These are phyloP conservation scores for Elymus sibiricus DNA, from an alignment of 176 grass and related monocot genomes.

Conservation along the genomic window DNA sequence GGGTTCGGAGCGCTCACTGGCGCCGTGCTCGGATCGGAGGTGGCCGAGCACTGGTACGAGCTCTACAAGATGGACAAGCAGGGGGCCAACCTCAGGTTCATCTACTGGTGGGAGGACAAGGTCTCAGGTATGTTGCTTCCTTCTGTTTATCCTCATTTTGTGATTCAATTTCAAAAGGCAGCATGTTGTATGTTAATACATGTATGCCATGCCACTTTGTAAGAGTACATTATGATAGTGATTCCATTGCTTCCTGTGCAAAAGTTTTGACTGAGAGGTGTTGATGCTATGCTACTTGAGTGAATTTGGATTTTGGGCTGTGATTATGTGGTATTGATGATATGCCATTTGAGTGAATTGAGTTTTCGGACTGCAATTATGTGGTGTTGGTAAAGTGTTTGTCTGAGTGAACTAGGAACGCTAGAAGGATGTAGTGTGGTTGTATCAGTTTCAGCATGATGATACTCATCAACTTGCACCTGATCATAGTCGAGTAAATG, in stretches of 20 bases:
- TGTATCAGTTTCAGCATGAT: background rate
- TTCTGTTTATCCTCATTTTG: background rate
- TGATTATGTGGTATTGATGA: background rate
- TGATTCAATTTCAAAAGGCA: background rate
- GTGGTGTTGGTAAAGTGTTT: background rate
- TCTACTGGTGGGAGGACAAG: slow-evolving; percentile 99
- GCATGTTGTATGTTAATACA: background rate
- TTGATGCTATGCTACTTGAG: background rate
- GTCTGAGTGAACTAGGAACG: background rate
- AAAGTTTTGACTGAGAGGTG: background rate
- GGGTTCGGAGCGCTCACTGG: slow-evolving; percentile 80
- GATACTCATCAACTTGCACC: background rate
- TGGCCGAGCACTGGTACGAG: slow-evolving; percentile 89
- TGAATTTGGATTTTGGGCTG: background rate
- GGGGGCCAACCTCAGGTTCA: slow-evolving; percentile 83
- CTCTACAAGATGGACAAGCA: slow-evolving; percentile 95
- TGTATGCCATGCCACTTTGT: background rate
- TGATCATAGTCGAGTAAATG: background rate
- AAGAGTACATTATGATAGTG: background rate
- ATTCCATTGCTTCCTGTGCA: background rate
- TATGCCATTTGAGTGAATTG: background rate
- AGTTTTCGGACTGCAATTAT: background rate
- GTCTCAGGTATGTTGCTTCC: slow-evolving; percentile 53
- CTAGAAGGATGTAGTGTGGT: background rate
- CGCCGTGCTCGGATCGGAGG: slow-evolving; percentile 72